phyloP scores from a whole-genome alignment of 2,329 filamentous ascomycete species.

The Hymenoscyphus fraxineus region DNA sequence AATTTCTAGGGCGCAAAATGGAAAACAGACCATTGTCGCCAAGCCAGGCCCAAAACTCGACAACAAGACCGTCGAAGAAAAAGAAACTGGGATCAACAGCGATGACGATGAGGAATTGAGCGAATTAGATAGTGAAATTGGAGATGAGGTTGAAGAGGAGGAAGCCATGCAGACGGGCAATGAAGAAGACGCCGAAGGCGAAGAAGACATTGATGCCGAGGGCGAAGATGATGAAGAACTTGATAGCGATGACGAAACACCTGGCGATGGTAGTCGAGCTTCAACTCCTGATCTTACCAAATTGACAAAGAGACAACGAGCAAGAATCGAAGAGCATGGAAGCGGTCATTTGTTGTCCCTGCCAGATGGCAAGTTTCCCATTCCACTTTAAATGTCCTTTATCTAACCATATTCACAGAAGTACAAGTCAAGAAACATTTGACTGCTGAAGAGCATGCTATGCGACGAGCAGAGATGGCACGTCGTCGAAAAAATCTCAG shows the following conservation, averaged over 20 bases:
- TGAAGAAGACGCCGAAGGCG: slow-evolving; percentile 42
- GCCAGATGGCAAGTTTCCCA: slow-evolving; percentile 36
- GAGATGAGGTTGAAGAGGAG: slow-evolving; percentile 47
- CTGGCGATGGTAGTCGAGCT: slow-evolving; percentile 48
- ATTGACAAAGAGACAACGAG: slow-evolving; percentile 65
- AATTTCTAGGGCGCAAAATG: slow-evolving; percentile 28
- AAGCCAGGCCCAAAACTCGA: slow-evolving; percentile 26
- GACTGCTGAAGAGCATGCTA: slow-evolving; percentile 69
- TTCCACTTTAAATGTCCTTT: background rate
- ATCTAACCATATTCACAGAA: slow-evolving; percentile 40
- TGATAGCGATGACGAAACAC: slow-evolving; percentile 37
- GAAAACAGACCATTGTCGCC: slow-evolving; percentile 27
- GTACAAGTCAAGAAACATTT: slow-evolving; percentile 71
- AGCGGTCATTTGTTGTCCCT: slow-evolving; percentile 41
- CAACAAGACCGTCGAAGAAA: slow-evolving; percentile 30
- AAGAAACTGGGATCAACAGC: slow-evolving; percentile 30
- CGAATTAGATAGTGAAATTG: slow-evolving; percentile 34
- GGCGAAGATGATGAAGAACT: slow-evolving; percentile 40
- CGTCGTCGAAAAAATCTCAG: slow-evolving; percentile 68
- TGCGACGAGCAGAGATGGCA: slow-evolving; percentile 71
- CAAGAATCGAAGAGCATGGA: slow-evolving; percentile 51
- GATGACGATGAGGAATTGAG: slow-evolving; percentile 37
- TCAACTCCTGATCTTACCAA: slow-evolving; percentile 62
- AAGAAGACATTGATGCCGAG: slow-evolving; percentile 41
- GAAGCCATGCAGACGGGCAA: slow-evolving; percentile 42